A percentile compares a stretch with the other conserved stretches of the same genome.
Evolutionary conservation across 2,329 filamentous ascomycete species (phyloP).

Genomic region (Leptosphaerulina australis): DNA sequence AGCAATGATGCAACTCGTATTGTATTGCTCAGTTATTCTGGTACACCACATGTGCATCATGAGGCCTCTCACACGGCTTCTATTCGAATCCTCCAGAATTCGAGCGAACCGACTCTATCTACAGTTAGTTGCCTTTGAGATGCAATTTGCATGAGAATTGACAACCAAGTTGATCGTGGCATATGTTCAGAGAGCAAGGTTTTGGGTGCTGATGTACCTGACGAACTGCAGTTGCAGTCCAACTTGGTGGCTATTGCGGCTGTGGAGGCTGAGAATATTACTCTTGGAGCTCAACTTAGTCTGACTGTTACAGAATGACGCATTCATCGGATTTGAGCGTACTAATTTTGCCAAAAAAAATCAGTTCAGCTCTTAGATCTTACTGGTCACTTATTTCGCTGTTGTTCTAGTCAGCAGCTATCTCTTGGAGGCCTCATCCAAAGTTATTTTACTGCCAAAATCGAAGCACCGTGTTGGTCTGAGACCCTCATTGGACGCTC

Average conservation of each 20-base stretch:
- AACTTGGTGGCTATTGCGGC: neutral
- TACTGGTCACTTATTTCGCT: conserved; percentile 1
- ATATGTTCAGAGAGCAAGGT: neutral
- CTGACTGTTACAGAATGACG: conserved; percentile 9
- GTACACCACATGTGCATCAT: neutral
- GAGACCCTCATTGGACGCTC: neutral
- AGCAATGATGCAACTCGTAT: neutral
- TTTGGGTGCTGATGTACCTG: neutral
- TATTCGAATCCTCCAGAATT: neutral
- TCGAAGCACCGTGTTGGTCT: too few relatives aligned
- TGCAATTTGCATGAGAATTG: too few relatives aligned
- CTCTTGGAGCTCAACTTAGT: neutral
- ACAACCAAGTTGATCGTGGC: too few relatives aligned
- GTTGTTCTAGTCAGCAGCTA: neutral
- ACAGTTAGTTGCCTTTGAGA: too few relatives aligned
- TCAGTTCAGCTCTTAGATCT: neutral
- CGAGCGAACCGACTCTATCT: too few relatives aligned
- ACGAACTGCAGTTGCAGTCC: too few relatives aligned
- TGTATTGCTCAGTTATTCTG: neutral
- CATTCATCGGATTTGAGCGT: neutral
- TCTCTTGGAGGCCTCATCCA: neutral
- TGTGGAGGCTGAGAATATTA: conserved; percentile 3
- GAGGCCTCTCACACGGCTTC: neutral
- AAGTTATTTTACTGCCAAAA: neutral
- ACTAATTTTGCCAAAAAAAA: neutral